Base-by-base conservation (phyloP, 768 basidiomycete genomes). In the Mycena kentingensis region DNA sequence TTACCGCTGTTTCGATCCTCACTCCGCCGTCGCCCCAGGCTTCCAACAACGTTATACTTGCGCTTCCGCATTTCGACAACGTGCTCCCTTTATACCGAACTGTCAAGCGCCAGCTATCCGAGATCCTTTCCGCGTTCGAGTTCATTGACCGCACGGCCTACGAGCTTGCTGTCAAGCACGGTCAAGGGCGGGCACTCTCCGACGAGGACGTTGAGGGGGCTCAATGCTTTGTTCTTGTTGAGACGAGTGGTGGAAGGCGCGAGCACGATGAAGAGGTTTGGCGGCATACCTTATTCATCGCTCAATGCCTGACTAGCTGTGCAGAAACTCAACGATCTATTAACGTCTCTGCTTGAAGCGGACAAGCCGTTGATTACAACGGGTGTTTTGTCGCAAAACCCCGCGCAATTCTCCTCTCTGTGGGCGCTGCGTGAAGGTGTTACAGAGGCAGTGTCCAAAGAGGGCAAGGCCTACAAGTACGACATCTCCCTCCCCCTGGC, bases 101-200 rank as follows among this genome's bases (percentile, higher is more conserved):
- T 58, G 88, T 89, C 45, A 93, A 93, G 62, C 76, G 77, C 8
- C 83, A 90, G 56, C 73, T 98, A 6, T 93, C 93, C 11, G 96
- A 99, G 73, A 95, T 98, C 55, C 81, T 99, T 25, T 95, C 93
- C 7, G 96, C 97, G 0, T 98, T 98, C 70, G 96, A 99, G 70
- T 98, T 89, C 70, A 91, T 95, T 44, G 96, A 99, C 67, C 80
- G 90, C 47, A 85, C 85, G 12, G 82, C 89, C 1, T 92, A 92
- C 66, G 83, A 94, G 46, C 75, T 95, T 50, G 86, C 87, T n/a
- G 79, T 90, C 36, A 84, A 87, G 64, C 88, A 92, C 58, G 87
- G 90, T 0, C 86, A 92, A 57, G 87, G 88, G 19, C 81, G 88
- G 45, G 86, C 86, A 12, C 77, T 96, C 29, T 78, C 81, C 46